Conservation (phyloP, 2,329 filamentous ascomycete species). For the Penicillium sp. region DNA sequence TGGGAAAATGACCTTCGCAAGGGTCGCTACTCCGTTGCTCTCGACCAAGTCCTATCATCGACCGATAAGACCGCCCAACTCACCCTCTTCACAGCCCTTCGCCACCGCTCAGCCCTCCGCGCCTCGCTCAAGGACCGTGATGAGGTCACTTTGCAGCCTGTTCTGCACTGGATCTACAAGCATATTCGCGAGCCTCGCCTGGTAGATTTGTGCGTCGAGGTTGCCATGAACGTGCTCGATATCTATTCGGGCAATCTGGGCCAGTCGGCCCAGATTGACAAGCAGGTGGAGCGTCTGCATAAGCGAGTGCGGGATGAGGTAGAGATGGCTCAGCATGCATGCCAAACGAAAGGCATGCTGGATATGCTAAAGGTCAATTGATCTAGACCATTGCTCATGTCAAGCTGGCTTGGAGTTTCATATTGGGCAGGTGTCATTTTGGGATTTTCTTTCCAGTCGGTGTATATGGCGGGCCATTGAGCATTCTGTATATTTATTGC, state of each 20-base stretch:
- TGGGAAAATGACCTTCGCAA: slow-evolving; percentile 85
- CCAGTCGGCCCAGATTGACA: slow-evolving; percentile 71
- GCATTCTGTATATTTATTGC: slow-evolving; percentile 30
- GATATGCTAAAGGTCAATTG: slow-evolving; percentile 62
- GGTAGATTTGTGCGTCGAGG: slow-evolving; percentile 77
- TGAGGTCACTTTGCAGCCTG: slow-evolving; percentile 76
- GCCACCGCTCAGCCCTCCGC: slow-evolving; percentile 82
- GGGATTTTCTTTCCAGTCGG: slow-evolving; percentile 19
- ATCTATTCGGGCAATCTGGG: slow-evolving; percentile 81
- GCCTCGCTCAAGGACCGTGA: slow-evolving; percentile 79
- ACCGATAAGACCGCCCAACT: slow-evolving; percentile 65
- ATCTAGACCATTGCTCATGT: slow-evolving; percentile 11
- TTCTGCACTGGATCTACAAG: slow-evolving; percentile 79
- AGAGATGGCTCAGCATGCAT: slow-evolving; percentile 80
- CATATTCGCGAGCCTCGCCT: slow-evolving; percentile 83
- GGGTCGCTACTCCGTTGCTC: slow-evolving; percentile 72
- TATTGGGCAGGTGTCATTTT: slow-evolving; percentile 20
- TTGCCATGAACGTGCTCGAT: slow-evolving; percentile 79
- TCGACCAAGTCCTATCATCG: slow-evolving; percentile 74
- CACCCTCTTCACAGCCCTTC: slow-evolving; percentile 78
- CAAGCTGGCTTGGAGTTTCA: slow-evolving; percentile 22
- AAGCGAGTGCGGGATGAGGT: slow-evolving; percentile 73
- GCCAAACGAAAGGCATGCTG: slow-evolving; percentile 83
- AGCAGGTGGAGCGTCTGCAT: slow-evolving; percentile 68
- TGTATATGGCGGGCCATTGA: slow-evolving; percentile 31